These are phyloP conservation scores for Penicillium vulpinum DNA, from an alignment of 2,329 filamentous ascomycete genomes.

Conservation along the genomic window DNA sequence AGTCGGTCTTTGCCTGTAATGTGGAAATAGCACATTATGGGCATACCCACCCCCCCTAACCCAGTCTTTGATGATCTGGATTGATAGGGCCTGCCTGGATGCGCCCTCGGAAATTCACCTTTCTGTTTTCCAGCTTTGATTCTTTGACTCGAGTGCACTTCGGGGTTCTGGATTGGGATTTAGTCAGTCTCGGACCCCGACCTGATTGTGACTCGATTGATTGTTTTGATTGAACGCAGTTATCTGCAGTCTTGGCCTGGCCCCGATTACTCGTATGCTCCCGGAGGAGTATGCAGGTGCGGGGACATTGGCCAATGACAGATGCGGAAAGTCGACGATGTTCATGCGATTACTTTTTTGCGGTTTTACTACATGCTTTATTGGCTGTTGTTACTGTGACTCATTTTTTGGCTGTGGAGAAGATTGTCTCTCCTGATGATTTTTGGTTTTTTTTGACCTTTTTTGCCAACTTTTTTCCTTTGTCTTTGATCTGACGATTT, in stretches of 20 bases:
- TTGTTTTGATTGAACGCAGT: slow-evolving; percentile 1
- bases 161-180: not conserved
- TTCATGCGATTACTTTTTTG: not conserved
- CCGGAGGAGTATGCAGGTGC: not conserved
- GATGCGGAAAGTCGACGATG: slow-evolving; percentile 1
- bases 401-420: slow-evolving; percentile 5
- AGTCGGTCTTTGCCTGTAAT: not conserved
- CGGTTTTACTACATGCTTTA: not conserved
- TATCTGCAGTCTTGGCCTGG: not conserved
- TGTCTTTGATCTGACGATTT: not conserved
- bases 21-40: not conserved
- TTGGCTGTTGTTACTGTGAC: slow-evolving; percentile 6
- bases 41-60: not conserved
- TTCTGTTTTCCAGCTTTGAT: slow-evolving; percentile 7
- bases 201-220: not conserved
- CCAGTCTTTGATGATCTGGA: slow-evolving; percentile 8
- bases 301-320: slow-evolving; percentile 7
- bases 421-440: not conserved
- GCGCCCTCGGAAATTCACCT: slow-evolving; percentile 9
- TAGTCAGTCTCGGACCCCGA: not conserved
- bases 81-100: slow-evolving; percentile 9
- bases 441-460: not conserved
- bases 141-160: slow-evolving; percentile 7
- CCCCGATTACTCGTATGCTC: not conserved
- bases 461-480: not conserved